Conservation (phyloP, 2,329 filamentous ascomycete species). For the Ophiosphaerella herpotricha region DNA sequence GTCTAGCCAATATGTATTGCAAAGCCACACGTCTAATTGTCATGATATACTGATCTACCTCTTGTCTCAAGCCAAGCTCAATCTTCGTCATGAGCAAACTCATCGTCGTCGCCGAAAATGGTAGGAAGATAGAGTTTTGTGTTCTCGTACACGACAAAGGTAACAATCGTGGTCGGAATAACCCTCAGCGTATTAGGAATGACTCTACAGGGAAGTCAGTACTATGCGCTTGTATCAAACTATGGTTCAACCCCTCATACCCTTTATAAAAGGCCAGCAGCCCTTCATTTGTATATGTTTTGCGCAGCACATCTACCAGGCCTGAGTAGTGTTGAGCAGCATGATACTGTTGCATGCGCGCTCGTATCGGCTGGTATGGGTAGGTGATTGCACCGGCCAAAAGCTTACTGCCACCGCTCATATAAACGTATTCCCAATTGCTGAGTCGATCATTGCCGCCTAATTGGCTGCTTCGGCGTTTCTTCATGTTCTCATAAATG, state of each 20-base stretch:
- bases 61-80: conserved; percentile 11
- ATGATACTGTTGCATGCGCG: conserved; percentile 86
- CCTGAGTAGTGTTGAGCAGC: conserved; percentile 74
- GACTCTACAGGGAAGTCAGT: conserved; percentile 51
- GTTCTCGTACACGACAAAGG: conserved; percentile 97
- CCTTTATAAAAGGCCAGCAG: conserved; percentile 88
- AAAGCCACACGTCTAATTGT: neutral
- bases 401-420: conserved; percentile 82
- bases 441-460: conserved; percentile 55
- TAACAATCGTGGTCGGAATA: conserved; percentile 92
- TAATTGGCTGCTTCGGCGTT: conserved; percentile 56
- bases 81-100: conserved; percentile 41
- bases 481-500: conserved; percentile 80
- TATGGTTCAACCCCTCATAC: conserved; percentile 27
- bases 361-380: conserved; percentile 90
- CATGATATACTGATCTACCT: neutral
- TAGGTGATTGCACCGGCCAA: conserved; percentile 90
- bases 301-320: conserved; percentile 70
- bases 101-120: conserved; percentile 43
- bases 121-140: conserved; percentile 70
- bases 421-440: conserved; percentile 77
- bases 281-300: conserved; percentile 81
- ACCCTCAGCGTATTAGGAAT: conserved; percentile 89
- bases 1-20: no score
- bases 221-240: neutral